A percentile compares a stretch with the other conserved stretches of the same genome.
Evolutionary conservation across 129 eudicot genomes (phyloP).

Genomic region (Tanacetum coccineum): DNA sequence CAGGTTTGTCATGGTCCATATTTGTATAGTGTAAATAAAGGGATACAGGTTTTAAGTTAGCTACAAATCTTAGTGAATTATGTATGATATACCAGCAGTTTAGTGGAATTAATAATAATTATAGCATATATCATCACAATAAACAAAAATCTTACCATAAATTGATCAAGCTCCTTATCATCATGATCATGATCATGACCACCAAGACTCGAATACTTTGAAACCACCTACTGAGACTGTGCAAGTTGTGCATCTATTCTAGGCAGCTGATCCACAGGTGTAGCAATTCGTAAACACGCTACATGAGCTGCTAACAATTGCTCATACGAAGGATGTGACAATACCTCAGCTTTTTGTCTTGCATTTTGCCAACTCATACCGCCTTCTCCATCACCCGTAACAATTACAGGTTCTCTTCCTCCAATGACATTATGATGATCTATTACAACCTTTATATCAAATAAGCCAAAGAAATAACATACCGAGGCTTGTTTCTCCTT

Average conservation of each 20-base stretch:
- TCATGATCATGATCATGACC: constrained; percentile 36
- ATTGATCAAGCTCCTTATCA: constrained; percentile 84
- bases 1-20: too few relatives aligned
- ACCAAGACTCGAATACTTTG: constrained; percentile 54
- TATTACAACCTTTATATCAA: constrained; percentile 27
- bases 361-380: constrained; percentile 60
- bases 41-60: too few relatives aligned
- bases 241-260: constrained; percentile 84
- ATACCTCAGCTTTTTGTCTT: constrained; percentile 57
- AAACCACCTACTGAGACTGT: constrained; percentile 83
- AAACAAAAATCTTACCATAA: constrained; percentile 47
- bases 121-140: background rate
- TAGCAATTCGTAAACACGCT: constrained; percentile 75
- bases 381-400: constrained; percentile 25
- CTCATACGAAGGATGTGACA: constrained; percentile 69
- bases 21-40: too few relatives aligned
- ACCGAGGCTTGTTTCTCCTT: too few relatives aligned
- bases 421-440: constrained; percentile 15
- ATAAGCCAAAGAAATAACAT: too few relatives aligned
- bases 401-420: constrained; percentile 31
- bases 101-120: background rate
- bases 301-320: constrained; percentile 85
- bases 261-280: constrained; percentile 93
- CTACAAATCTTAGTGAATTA: too few relatives aligned
- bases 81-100: background rate